Conservation (phyloP, 148 eudicot species). For the Hydrangea macrophylla region DNA sequence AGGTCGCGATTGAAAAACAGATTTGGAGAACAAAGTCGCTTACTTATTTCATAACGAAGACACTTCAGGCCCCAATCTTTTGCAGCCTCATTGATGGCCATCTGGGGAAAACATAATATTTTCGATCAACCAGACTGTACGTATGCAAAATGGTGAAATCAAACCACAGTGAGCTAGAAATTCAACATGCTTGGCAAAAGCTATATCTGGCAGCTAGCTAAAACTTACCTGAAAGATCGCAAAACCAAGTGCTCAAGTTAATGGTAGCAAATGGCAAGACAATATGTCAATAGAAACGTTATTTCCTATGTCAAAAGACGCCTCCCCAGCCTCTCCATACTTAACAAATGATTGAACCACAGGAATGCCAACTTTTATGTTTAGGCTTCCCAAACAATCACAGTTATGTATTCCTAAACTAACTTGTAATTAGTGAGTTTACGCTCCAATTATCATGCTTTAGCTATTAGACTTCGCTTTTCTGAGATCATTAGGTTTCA, state of each 20-base stretch:
- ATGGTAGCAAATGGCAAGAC: background rate
- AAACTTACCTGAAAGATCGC: background rate
- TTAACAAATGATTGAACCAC: background rate
- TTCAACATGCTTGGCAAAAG: background rate
- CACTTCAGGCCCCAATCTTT: slow-evolving; percentile 84
- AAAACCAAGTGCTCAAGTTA: background rate
- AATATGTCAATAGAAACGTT: background rate
- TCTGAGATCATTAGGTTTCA: too few species aligned
- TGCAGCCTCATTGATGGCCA: slow-evolving; percentile 84
- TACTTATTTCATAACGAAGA: slow-evolving; percentile 94
- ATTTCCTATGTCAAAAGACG: background rate
- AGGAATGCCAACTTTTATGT: background rate
- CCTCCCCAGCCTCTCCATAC: background rate
- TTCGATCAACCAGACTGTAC: background rate
- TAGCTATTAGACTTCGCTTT: background rate
- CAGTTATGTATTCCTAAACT: too few species aligned
- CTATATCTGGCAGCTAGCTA: background rate
- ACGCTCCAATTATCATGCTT: background rate
- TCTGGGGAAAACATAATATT: slow-evolving; percentile 30
- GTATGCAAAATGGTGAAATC: background rate
- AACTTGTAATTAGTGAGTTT: background rate
- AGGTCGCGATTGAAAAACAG: background rate
- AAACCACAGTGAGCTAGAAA: background rate
- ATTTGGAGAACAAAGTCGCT: slow-evolving; percentile 17
- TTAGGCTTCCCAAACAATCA: background rate